Evolutionary conservation across 306 rosid species (phyloP), one percentile per base, ranked within the genome.

Genomic region (Ammopiptanthus mongolicus): DNA sequence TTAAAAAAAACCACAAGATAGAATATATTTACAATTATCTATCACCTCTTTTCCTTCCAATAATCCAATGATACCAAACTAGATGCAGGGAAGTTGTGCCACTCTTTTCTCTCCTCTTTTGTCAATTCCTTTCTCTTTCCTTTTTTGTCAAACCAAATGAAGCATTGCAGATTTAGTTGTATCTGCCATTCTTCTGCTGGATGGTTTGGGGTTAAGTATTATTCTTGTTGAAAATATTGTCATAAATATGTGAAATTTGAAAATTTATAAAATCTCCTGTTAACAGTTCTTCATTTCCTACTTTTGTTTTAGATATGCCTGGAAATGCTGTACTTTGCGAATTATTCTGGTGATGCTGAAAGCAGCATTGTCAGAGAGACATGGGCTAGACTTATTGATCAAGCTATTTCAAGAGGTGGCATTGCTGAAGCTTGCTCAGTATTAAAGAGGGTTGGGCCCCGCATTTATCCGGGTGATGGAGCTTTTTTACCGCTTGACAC

Each of bases 401-500:
- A 90, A 81, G 89, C 99, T 84, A 86, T 95, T 82, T 89, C 93
- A 59, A 89, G 80, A 69, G 99, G 99, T 18, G 99, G 99, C 68
- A 82, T 92, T 68, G 96, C 96, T 17, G 99, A 95, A 84, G 97
- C 99, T 61, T 92, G 99, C 87, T 84, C 98, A 0, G 97, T 88
- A 65, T 58, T 95, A 34, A 95, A 95, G 82, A 86, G 98, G 87
- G 91, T 95, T 53, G 99, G 99, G n/a, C 89, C 97, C 41, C 92
- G 90, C 82, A 78, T 92, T 81, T 95, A 95, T 85, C 97, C 93
- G 5, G 99, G 97, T 44, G 97, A 92, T 69, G 99, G 93, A 74
- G 92, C 88, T 78, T 87, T 86, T 76, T 73, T 95, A 72, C 97
- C 97, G 39, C 82, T 95, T 29, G 96, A 90, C 75, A 81, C 91